Evolutionary conservation across 2,329 filamentous ascomycete genomes (phyloP).

Genomic region (Stemphylium vesicarium): DNA sequence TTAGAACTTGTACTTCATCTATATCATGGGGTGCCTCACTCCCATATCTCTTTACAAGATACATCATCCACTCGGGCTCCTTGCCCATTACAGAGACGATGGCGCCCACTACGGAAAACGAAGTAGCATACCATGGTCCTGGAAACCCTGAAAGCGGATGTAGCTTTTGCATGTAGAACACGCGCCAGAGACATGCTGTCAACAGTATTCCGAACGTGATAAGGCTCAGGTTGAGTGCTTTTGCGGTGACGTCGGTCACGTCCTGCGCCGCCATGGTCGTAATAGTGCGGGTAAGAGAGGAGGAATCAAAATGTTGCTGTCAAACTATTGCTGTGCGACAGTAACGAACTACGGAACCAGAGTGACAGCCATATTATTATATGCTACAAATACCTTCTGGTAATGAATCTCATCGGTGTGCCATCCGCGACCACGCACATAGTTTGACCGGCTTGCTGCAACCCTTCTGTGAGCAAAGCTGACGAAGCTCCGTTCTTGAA

Average conservation of each 20-base stretch:
- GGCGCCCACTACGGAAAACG: constrained; percentile 41
- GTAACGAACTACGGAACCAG: not conserved
- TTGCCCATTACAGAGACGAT: constrained; percentile 34
- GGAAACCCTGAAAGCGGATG: constrained; percentile 53
- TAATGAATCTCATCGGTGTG: not conserved
- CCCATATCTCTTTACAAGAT: constrained; percentile 38
- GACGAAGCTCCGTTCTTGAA: not conserved
- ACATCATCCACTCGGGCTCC: constrained; percentile 40
- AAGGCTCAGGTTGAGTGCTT: constrained; percentile 6
- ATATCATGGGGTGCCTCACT: constrained; percentile 22
- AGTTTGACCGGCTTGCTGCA: not conserved
- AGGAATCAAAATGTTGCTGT: not conserved
- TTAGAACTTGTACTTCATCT: constrained; percentile 1
- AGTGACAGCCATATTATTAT: not conserved
- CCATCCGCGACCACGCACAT: not conserved
- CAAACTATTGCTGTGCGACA: not conserved
- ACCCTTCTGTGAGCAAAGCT: not conserved
- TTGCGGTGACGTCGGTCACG: not conserved
- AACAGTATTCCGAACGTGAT: constrained; percentile 7
- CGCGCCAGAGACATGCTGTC: constrained; percentile 18
- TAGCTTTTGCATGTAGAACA: constrained; percentile 49
- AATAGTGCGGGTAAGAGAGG: not conserved
- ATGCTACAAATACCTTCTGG: not conserved
- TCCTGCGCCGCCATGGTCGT: not conserved
- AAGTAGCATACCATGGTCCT: constrained; percentile 50